Evolutionary conservation across 2,329 filamentous ascomycete genomes (phyloP).

Genomic region (Penicillium palitans): DNA sequence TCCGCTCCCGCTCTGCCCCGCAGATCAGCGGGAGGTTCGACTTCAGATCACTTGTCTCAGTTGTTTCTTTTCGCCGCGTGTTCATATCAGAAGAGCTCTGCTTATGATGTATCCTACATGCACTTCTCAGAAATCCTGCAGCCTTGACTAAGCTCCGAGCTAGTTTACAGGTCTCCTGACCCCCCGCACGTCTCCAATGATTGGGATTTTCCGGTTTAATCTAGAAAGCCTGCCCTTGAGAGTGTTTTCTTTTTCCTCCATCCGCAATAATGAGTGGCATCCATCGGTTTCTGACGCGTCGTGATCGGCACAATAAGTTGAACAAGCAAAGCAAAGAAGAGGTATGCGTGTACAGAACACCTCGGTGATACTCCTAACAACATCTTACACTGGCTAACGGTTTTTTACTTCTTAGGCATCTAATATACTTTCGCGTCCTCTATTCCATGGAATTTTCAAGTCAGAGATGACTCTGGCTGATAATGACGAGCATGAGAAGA

Average conservation of each 20-base stretch:
- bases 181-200: constrained; percentile 26
- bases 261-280: constrained; percentile 41
- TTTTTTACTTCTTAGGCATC: constrained; percentile 21
- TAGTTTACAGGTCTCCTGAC: constrained; percentile 14
- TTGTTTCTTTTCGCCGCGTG: constrained; percentile 5
- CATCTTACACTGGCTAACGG: constrained; percentile 12
- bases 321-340: constrained; percentile 37
- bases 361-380: not conserved
- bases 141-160: constrained; percentile 27
- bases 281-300: constrained; percentile 43
- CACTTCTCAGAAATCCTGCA: constrained; percentile 29
- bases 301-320: constrained; percentile 36
- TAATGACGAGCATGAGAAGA: constrained; percentile 36
- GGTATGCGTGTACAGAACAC: constrained; percentile 17
- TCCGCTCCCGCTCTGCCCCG: constrained; percentile 16
- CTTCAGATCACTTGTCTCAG: not conserved
- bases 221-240: constrained; percentile 8
- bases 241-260: not conserved
- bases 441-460: constrained; percentile 36
- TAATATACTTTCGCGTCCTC: constrained; percentile 27
- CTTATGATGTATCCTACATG: constrained; percentile 28
- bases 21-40: constrained; percentile 15
- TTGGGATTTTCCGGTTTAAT: constrained; percentile 1
- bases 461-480: constrained; percentile 24
- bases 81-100: constrained; percentile 20